phyloP scores from a whole-genome alignment of 345 rosid species.

The Euphorbia tirucalli region DNA sequence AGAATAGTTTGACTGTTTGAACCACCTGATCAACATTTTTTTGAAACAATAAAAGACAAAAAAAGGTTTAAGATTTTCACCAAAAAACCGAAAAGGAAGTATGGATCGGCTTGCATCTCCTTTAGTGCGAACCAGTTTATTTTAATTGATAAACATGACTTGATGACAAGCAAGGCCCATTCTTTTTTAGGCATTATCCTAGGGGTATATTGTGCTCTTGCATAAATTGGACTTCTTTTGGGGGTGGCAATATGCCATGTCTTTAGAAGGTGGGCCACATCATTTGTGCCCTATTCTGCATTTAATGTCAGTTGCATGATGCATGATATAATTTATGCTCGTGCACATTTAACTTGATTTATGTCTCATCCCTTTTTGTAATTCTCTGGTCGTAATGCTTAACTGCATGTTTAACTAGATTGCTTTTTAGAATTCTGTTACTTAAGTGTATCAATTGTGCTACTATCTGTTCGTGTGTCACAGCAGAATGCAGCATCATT shows the following conservation, averaged over 20 bases:
- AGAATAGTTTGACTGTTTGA: not conserved
- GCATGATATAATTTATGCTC: not conserved
- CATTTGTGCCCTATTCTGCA: not conserved
- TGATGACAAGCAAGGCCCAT: not conserved
- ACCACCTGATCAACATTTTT: not conserved
- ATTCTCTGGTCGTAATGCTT: not conserved
- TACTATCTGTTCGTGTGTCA: constrained; percentile 30
- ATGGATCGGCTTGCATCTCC: not conserved
- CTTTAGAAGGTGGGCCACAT: not conserved
- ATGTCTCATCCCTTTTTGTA: not conserved
- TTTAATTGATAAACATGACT: not conserved
- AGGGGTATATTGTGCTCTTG: not conserved
- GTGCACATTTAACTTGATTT: not conserved
- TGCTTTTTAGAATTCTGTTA: not conserved
- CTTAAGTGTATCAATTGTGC: constrained; percentile 9
- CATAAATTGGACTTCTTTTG: not conserved
- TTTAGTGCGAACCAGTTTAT: not conserved
- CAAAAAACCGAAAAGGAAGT: not conserved
- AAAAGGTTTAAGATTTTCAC: not conserved
- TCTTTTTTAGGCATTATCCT: not conserved
- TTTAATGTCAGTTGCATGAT: not conserved
- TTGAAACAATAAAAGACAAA: not conserved
- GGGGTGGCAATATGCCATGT: not conserved
- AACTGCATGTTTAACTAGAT: not conserved
- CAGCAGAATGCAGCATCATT: constrained; percentile 31